Conservation (phyloP, 352 stramenopile genomes). For the Globisporangium rhizosaccharum region DNA sequence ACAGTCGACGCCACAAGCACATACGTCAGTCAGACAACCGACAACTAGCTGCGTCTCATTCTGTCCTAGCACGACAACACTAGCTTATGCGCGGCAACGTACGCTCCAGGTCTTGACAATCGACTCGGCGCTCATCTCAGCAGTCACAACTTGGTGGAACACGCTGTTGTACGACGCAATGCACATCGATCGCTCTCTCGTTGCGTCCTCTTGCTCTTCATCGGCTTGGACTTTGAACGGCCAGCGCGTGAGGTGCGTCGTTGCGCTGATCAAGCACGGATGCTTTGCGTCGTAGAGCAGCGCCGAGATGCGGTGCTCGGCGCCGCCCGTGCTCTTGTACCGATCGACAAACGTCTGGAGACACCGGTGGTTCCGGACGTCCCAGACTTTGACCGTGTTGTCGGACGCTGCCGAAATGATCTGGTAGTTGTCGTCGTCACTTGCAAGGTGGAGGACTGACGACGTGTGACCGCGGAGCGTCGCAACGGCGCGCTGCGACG, state of each 20-base stretch:
- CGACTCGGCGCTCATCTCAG: slow-evolving; percentile 65
- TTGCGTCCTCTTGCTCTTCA: slow-evolving; percentile 32
- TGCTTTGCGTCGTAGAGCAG: slow-evolving; percentile 63
- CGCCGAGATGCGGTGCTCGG: slow-evolving; percentile 62
- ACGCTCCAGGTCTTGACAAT: slow-evolving; percentile 79
- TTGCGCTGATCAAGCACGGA: slow-evolving; percentile 59
- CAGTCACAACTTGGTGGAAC: slow-evolving; percentile 82
- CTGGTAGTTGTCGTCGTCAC: slow-evolving; percentile 82
- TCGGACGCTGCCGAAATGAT: slow-evolving; percentile 77
- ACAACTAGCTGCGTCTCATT: not conserved
- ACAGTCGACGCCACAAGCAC: not conserved
- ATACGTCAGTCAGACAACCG: not conserved
- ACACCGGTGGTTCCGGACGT: slow-evolving; percentile 76
- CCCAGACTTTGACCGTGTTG: slow-evolving; percentile 84
- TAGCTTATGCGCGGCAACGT: not conserved
- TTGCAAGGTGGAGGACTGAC: slow-evolving; percentile 68
- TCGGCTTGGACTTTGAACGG: slow-evolving; percentile 44
- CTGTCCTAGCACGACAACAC: not conserved
- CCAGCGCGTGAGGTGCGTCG: slow-evolving; percentile 67
- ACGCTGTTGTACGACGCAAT: slow-evolving; percentile 73
- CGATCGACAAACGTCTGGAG: slow-evolving; percentile 72
- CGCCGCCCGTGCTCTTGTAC: slow-evolving; percentile 43
- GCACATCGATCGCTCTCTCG: slow-evolving; percentile 42
- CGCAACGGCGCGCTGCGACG: slow-evolving; percentile 67
- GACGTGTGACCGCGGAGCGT: slow-evolving; percentile 70